Evolutionary conservation across 345 rosid species (phyloP), one percentile per base, ranked within the genome.

Genomic region (Passiflora organensis): DNA sequence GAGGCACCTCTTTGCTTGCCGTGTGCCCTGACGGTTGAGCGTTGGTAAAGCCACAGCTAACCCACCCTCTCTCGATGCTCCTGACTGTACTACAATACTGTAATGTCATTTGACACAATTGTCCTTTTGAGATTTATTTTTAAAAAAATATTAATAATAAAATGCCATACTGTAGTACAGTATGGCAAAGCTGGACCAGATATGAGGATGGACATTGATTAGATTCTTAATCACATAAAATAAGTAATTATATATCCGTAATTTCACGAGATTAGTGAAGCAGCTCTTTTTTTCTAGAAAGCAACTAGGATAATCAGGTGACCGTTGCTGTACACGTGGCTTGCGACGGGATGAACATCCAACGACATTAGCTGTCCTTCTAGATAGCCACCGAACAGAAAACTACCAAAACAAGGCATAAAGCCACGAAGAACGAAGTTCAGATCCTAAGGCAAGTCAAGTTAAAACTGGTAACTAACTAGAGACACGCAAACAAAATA

Each of bases 21-120:
- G 73, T 68, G 47, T 66, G 72, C 20, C 69, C 12, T 17, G 73
- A 47, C 69, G 43, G 65, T 66, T 61, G 39, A 60, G 55, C 75
- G 67, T 69, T 64, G 15, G 51, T 59, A 47, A 62, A 62, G 72
- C 24, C 32, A 38, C 72, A 43, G 66, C n/a, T 23, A 16, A 32
- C 17, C 55, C 37, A 21, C 55, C 43, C 43, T 28, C 36, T 34
- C 10, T 6, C 44, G 44, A n/a, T 43, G 21, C 43, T 12, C 11
- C 55, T 43, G 22, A 55, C 65, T 53, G 16, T 19, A 38, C 24
- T 12, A 14, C 0, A 1, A 9, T 5, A 36, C 58, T 44, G 15
- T 51, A 19, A 16, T 28, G 44, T 14, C 15, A 1, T 53, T 49
- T 49, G 8, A 47, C 69, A 14, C 10, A 21, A 60, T 21, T 46